Evolutionary conservation across 1,284 basidiomycete species (phyloP).

Genomic region (Rhodotorula sp.): DNA sequence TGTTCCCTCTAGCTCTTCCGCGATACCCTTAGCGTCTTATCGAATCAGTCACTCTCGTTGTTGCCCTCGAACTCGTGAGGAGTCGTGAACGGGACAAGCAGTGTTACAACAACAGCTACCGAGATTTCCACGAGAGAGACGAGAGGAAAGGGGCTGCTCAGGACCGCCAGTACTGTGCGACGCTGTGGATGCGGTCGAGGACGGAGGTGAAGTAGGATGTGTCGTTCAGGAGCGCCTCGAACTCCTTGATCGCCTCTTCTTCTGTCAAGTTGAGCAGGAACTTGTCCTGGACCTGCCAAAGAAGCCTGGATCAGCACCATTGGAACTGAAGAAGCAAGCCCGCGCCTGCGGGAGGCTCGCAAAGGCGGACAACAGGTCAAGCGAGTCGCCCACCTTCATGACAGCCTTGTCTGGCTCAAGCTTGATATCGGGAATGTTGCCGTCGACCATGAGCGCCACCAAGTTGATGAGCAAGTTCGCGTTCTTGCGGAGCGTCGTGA

Average conservation of each 20-base stretch:
- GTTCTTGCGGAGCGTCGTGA: constrained; percentile 90
- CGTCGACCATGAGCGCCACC: constrained; percentile 95
- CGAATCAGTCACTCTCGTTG: background rate
- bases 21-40: background rate
- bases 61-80: background rate
- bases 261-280: constrained; percentile 90
- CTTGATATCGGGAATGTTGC: constrained; percentile 96
- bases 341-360: background rate
- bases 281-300: constrained; percentile 85
- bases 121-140: too few relatives aligned
- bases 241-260: constrained; percentile 95
- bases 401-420: constrained; percentile 64
- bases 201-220: constrained; percentile 92
- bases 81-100: background rate
- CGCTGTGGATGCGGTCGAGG: constrained; percentile 77
- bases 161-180: constrained; percentile 33
- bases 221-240: constrained; percentile 89
- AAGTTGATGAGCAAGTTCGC: constrained; percentile 98
- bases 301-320: constrained; percentile 51
- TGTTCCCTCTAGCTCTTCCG: background rate
- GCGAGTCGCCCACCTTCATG: constrained; percentile 52
- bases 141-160: background rate
- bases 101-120: background rate
- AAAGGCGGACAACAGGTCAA: background rate
- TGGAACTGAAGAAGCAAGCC: background rate